Percentiles rank a stretch among this genome's conserved stretches.
Conservation (phyloP, 2,329 filamentous ascomycete species). For the Fusarium citri region DNA sequence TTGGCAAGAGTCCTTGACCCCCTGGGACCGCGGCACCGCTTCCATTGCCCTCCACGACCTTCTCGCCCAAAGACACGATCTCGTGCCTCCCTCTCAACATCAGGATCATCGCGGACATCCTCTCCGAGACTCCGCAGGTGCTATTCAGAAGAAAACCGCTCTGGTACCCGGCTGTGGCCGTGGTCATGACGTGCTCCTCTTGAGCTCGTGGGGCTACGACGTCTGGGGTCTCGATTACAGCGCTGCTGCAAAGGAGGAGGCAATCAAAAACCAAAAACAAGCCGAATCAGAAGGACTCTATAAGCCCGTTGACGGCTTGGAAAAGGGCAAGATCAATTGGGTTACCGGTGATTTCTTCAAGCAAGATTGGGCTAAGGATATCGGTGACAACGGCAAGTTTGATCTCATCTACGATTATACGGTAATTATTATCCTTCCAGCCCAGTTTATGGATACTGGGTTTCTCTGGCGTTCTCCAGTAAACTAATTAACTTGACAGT, state of each 20-base stretch:
- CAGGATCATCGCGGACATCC: constrained; percentile 48
- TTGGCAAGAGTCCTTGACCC: constrained; percentile 59
- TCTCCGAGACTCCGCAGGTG: constrained; percentile 40
- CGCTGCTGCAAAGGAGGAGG: constrained; percentile 57
- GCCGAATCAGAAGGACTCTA: constrained; percentile 55
- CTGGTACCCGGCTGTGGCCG: constrained; percentile 85
- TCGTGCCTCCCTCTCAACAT: constrained; percentile 55
- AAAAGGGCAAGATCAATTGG: constrained; percentile 66
- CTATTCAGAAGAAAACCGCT: constrained; percentile 56
- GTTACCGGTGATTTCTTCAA: constrained; percentile 75
- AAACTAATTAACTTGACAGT: constrained; percentile 55
- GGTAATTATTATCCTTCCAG: constrained; percentile 51
- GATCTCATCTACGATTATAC: constrained; percentile 76
- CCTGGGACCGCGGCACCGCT: constrained; percentile 68
- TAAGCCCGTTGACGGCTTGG: constrained; percentile 55
- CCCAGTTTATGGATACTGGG: neutral
- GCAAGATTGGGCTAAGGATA: constrained; percentile 64
- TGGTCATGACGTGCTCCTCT: constrained; percentile 83
- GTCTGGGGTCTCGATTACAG: constrained; percentile 79
- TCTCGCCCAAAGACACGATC: constrained; percentile 58
- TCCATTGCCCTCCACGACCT: constrained; percentile 66
- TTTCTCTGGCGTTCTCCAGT: neutral
- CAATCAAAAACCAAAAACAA: constrained; percentile 57
- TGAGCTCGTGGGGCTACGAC: constrained; percentile 81
- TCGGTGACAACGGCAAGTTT: constrained; percentile 62